Conservation (phyloP, 352 stramenopile genomes). For the Saprolegnia diclina region DNA sequence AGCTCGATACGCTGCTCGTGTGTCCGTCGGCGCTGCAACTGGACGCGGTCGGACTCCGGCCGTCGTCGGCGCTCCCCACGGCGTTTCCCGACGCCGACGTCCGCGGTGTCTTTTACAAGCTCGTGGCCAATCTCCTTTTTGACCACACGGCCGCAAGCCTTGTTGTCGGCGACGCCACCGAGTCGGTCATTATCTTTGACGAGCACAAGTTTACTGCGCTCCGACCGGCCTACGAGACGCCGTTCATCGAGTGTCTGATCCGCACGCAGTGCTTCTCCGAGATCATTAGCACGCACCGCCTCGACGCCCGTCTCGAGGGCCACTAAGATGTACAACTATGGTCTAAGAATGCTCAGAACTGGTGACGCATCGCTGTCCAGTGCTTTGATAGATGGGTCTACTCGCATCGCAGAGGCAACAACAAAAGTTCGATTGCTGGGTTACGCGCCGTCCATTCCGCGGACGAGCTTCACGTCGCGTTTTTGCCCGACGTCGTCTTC, state of each 20-base stretch:
- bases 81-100: slow-evolving; percentile 39
- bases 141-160: slow-evolving; percentile 69
- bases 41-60: slow-evolving; percentile 34
- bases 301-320: slow-evolving; percentile 34
- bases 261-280: slow-evolving; percentile 81
- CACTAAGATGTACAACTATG: no score
- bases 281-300: slow-evolving; percentile 70
- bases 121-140: slow-evolving; percentile 55
- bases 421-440: no score
- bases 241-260: slow-evolving; percentile 63
- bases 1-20: slow-evolving; percentile 47
- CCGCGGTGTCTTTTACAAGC: slow-evolving; percentile 56
- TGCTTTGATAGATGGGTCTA: no score
- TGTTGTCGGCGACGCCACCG: slow-evolving; percentile 76
- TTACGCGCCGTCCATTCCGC: no score
- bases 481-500: no score
- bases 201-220: slow-evolving; percentile 75
- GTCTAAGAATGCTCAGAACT: no score
- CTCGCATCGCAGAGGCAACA: no score
- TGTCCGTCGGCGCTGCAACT: slow-evolving; percentile 35
- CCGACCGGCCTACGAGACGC: slow-evolving; percentile 41
- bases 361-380: no score
- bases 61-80: slow-evolving; percentile 17
- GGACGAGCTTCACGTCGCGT: no score
- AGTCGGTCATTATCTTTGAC: slow-evolving; percentile 85